These are phyloP conservation scores for Castanopsis chinensis DNA, from an alignment of 306 rosid genomes.

Conservation along the genomic window DNA sequence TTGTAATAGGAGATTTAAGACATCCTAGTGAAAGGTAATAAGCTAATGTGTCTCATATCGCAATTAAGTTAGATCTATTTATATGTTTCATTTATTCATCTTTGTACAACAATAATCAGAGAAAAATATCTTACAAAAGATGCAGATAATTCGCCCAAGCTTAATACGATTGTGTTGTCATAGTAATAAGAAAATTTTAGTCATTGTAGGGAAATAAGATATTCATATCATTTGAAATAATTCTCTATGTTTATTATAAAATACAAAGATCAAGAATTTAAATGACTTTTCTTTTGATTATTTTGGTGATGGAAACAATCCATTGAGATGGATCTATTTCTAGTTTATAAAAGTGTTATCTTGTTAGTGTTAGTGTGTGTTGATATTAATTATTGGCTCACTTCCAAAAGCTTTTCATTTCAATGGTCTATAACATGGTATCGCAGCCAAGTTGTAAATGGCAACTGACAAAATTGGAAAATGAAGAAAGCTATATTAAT, in stretches of 20 bases:
- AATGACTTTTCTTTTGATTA: too few relatives aligned
- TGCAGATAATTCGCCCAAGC: neutral
- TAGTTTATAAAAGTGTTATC: too few relatives aligned
- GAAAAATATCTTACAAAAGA: neutral
- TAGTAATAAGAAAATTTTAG: conserved; percentile 10
- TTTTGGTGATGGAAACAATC: too few relatives aligned
- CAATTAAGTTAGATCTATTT: neutral
- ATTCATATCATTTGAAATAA: neutral
- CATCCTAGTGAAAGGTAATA: neutral
- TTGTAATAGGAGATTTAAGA: neutral
- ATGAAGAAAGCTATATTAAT: neutral
- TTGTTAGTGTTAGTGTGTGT: too few relatives aligned
- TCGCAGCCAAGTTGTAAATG: neutral
- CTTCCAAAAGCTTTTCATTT: neutral
- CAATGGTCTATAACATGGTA: neutral
- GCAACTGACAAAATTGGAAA: neutral
- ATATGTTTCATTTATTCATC: neutral
- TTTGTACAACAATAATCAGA: too few relatives aligned
- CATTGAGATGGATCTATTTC: too few relatives aligned
- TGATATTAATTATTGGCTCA: neutral
- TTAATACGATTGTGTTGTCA: neutral
- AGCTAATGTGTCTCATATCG: neutral
- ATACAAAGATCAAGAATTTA: too few relatives aligned
- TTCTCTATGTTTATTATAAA: neutral
- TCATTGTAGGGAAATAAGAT: conserved; percentile 13